Evolutionary conservation across 2,329 filamentous ascomycete genomes (phyloP), one percentile per base, ranked within the genome.

Genomic region (Cryphonectria naterciae): DNA sequence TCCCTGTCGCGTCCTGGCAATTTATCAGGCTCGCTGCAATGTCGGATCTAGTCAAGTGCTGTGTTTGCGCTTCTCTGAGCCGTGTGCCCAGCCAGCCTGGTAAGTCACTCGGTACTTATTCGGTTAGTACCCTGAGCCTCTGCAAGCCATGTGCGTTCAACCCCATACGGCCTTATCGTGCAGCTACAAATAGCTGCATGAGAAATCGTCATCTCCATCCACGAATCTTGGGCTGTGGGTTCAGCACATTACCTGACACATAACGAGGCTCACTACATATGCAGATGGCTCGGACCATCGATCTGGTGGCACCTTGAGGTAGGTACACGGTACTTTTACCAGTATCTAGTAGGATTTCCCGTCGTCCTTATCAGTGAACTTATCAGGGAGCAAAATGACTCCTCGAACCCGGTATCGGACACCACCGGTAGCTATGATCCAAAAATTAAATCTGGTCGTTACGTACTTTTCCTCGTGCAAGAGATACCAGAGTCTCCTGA

Each of bases 341-440:
- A 43, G 39, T 28, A 32, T 15, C 4, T 25, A 11, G 41, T 25
- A 49, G 28, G 28, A 11, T 32, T 8, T 28, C 46, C 28, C 19
- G 37, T 28, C 52, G 4, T 49, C 68, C 49, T 66, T 65, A 69
- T 69, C 63, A 60, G 28, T 28, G 39, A 7, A 49, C 52, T 43
- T 46, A 43, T 67, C 54, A 25, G 19, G 32, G 17, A n/a, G 35
- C 54, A 32, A 49, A 39, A 67, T 73, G 67, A 71, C 71, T 71
- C 62, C 49, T 67, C 41, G 43, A n/a, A 52, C 56, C 69, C 71
- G 71, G 66, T 56, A 73, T 73, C 71, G 71, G 71, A 37, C 67
- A 65, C 61, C 39, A 13, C 61, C 56, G 52, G 41, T 43, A 60
- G 37, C 58, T 67, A 60, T 65, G 64, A 67, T 65, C 63, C 65